Percentiles rank a stretch among this genome's conserved stretches.
phyloP scores from a whole-genome alignment of 257 asterid species.

The Solanum chiquidenum region DNA sequence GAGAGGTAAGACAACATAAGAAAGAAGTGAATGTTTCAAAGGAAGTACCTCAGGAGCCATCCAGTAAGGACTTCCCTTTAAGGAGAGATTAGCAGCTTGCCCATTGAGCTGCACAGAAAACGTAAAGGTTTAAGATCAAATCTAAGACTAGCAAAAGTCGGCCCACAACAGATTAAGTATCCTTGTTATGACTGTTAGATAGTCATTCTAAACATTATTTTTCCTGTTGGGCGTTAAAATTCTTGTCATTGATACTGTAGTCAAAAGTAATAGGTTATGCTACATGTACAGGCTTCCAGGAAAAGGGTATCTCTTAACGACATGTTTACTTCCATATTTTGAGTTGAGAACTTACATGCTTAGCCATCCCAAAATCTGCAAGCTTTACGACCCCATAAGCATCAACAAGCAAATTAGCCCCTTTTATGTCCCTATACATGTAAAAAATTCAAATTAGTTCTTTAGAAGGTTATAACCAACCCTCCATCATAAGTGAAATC shows the following conservation, averaged over 20 bases:
- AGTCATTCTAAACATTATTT: background rate
- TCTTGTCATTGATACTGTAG: background rate
- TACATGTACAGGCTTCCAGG: background rate
- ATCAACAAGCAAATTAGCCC: conserved; percentile 91
- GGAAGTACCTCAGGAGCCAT: conserved; percentile 81
- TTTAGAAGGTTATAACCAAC: background rate
- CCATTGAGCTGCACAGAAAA: conserved; percentile 51
- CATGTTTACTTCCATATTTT: background rate
- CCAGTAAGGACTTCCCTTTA: conserved; percentile 96
- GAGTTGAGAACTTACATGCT: conserved; percentile 54
- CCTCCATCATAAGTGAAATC: background rate
- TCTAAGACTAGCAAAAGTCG: background rate
- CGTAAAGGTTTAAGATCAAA: background rate
- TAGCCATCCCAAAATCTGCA: conserved; percentile 98
- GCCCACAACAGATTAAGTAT: background rate
- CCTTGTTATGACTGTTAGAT: background rate
- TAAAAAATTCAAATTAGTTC: background rate
- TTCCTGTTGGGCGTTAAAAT: background rate
- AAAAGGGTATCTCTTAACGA: background rate
- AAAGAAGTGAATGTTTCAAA: background rate
- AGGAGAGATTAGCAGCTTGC: conserved; percentile 57
- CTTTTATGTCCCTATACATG: conserved; percentile 68
- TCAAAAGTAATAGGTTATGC: background rate
- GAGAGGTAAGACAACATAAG: background rate
- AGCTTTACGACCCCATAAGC: conserved; percentile 92